These are phyloP conservation scores for Solanum pimpinellifolium DNA, from an alignment of 257 asterid genomes.

Conservation along the genomic window DNA sequence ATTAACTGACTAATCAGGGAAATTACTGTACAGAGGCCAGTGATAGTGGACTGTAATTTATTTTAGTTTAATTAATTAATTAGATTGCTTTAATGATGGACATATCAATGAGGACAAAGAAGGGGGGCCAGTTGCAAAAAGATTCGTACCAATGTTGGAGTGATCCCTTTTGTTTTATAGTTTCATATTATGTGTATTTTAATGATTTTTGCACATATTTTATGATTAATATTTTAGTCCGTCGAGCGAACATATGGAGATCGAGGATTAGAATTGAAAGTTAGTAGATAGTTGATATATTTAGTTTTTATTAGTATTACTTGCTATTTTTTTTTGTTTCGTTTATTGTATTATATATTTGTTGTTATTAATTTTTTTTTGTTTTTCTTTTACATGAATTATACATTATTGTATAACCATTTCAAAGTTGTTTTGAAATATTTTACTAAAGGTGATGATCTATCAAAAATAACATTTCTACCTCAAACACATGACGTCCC, in stretches of 20 bases:
- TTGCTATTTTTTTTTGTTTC: accelerated
- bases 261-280: neutral
- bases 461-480: neutral
- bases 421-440: neutral
- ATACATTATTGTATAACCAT: neutral
- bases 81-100: neutral
- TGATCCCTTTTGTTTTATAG: neutral
- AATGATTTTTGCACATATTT: neutral
- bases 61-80: neutral
- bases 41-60: neutral
- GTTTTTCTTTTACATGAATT: neutral
- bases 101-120: neutral
- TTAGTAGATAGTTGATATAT: neutral
- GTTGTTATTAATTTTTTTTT: neutral
- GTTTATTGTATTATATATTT: neutral
- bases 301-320: neutral
- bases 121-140: neutral
- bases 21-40: neutral
- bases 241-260: neutral
- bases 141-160: neutral
- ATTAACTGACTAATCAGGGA: neutral
- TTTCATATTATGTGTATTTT: neutral
- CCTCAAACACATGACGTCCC: neutral
- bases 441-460: neutral
- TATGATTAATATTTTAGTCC: neutral